Percentiles rank a stretch among this genome's conserved stretches.
These are phyloP conservation scores for Zygosaccharomyces rouxii DNA, from an alignment of 805 yeast genomes.

Conservation along the genomic window DNA sequence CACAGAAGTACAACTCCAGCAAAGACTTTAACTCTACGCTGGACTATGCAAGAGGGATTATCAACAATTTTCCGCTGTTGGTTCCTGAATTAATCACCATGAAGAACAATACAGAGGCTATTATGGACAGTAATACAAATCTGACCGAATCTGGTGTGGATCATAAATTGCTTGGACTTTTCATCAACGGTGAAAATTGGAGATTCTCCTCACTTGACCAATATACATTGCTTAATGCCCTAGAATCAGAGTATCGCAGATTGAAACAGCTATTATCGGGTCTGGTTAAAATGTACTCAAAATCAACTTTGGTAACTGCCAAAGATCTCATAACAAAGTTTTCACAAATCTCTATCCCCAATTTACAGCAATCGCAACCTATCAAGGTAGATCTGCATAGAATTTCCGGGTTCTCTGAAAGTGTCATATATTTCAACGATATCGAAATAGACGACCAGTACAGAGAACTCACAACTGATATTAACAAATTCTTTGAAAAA, in stretches of 20 bases:
- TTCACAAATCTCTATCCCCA: constrained; percentile 22
- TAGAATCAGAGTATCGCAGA: constrained; percentile 21
- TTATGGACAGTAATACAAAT: constrained; percentile 17
- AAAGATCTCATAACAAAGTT: constrained; percentile 23
- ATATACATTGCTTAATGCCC: constrained; percentile 19
- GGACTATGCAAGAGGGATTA: constrained; percentile 34
- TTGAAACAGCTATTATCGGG: constrained; percentile 13
- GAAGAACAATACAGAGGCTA: constrained; percentile 6
- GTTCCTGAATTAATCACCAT: constrained; percentile 17
- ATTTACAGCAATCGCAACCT: constrained; percentile 29
- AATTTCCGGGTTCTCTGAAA: constrained; percentile 31
- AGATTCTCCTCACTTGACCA: constrained; percentile 24
- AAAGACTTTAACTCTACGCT: constrained; percentile 35
- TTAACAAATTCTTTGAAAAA: constrained; percentile 44
- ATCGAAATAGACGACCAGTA: constrained; percentile 61
- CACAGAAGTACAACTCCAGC: constrained; percentile 35
- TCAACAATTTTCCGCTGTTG: constrained; percentile 40
- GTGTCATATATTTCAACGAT: constrained; percentile 71
- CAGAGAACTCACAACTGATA: constrained; percentile 41
- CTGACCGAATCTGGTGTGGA: constrained; percentile 27
- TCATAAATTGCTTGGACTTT: constrained; percentile 32
- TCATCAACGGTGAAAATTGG: constrained; percentile 32
- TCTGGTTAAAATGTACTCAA: constrained; percentile 27
- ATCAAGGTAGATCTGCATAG: constrained; percentile 33
- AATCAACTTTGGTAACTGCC: constrained; percentile 11